These are phyloP conservation scores for Tricladium varicosporioides DNA, from an alignment of 2,329 filamentous ascomycete genomes.

Conservation along the genomic window DNA sequence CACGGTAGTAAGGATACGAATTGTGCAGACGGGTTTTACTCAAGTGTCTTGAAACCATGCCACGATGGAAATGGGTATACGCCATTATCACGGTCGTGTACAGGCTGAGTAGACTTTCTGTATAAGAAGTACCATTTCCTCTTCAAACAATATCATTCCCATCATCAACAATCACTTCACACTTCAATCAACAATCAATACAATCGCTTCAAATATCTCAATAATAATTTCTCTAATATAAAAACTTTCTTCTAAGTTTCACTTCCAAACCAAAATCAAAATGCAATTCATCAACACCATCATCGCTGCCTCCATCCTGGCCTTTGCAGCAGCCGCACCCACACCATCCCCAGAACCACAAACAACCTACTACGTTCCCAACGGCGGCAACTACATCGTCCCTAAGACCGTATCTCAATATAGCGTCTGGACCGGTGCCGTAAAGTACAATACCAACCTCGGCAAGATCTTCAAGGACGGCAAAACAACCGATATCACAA, in stretches of 20 bases:
- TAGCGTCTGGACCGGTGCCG: constrained; percentile 1
- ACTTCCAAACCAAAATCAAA: background rate
- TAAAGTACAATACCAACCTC: background rate
- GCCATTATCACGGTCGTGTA: no score
- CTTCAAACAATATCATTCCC: no score
- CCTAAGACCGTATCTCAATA: constrained; percentile 3
- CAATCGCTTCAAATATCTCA: background rate
- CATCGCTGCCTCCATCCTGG: background rate
- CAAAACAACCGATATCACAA: constrained; percentile 21
- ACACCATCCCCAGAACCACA: background rate
- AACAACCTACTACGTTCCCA: background rate
- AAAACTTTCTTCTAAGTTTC: background rate
- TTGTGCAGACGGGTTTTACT: no score
- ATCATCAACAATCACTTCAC: no score
- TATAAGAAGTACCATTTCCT: no score
- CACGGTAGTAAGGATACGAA: no score
- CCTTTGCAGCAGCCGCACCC: background rate
- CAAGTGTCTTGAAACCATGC: no score
- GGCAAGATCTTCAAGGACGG: constrained; percentile 6
- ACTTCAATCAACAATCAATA: no score
- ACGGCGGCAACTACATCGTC: background rate
- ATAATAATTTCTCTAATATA: background rate
- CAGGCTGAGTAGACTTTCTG: no score
- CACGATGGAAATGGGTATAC: no score
- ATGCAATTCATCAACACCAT: constrained; percentile 4